Percentiles rank a stretch among this genome's conserved stretches.
Conservation (phyloP, 306 rosid genomes). For the Erythrophleum fordii region DNA sequence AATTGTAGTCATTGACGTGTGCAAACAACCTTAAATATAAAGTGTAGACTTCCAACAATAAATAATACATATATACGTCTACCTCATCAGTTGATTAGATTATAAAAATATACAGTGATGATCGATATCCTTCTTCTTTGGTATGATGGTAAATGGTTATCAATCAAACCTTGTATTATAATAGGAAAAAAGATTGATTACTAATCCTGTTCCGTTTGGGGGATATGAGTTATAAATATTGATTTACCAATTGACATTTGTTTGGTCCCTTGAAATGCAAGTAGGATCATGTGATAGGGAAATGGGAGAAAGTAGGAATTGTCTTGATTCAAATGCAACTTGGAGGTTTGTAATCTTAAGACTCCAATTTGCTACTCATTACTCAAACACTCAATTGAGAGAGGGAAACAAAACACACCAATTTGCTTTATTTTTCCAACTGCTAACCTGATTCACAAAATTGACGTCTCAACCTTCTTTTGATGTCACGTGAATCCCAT, state of each 20-base stretch:
- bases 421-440: slow-evolving; percentile 53
- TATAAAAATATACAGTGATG: slow-evolving; percentile 12
- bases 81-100: not conserved
- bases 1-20: slow-evolving; percentile 28
- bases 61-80: not conserved
- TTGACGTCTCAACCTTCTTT: slow-evolving; percentile 68
- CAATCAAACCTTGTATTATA: slow-evolving; percentile 3
- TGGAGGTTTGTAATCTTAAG: slow-evolving; percentile 25
- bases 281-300: slow-evolving; percentile 41
- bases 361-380: slow-evolving; percentile 41
- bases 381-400: slow-evolving; percentile 50
- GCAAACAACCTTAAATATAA: slow-evolving; percentile 32
- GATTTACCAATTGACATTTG: slow-evolving; percentile 11
- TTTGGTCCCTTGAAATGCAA: slow-evolving; percentile 55
- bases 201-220: not conserved
- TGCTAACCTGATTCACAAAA: slow-evolving; percentile 55
- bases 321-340: slow-evolving; percentile 40
- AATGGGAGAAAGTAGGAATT: slow-evolving; percentile 43
- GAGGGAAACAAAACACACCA: slow-evolving; percentile 50
- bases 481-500: slow-evolving; percentile 81
- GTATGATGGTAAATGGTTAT: slow-evolving; percentile 12
- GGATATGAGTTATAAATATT: not conserved
- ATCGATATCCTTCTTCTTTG: not conserved
- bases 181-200: not conserved
- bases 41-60: slow-evolving; percentile 15